A percentile compares a stretch with the other conserved stretches of the same genome.
These are phyloP conservation scores for Trichosporon sp. DNA, from an alignment of 1,284 basidiomycete species.

Conservation along the genomic window DNA sequence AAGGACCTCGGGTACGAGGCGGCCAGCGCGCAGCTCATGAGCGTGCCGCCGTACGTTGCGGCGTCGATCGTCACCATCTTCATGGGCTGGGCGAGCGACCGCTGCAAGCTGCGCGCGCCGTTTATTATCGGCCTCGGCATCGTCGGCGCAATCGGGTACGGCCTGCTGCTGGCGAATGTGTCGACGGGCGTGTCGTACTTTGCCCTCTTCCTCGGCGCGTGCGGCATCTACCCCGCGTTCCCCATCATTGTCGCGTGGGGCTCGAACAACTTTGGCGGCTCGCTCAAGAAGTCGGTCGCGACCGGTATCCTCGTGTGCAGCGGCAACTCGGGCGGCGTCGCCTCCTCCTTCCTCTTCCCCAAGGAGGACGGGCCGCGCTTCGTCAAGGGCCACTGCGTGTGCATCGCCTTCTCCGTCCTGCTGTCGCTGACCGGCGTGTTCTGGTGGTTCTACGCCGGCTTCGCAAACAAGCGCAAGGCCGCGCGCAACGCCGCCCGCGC, in stretches of 20 bases:
- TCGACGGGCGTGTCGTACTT: conserved; percentile 53
- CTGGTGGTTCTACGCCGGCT: conserved; percentile 26
- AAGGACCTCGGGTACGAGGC: conserved; percentile 58
- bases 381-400: conserved; percentile 33
- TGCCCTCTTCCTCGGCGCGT: conserved; percentile 56
- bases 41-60: conserved; percentile 33
- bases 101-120: conserved; percentile 35
- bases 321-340: conserved; percentile 56
- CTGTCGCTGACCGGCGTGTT: conserved; percentile 21
- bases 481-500: conserved; percentile 24
- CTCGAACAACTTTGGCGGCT: conserved; percentile 58
- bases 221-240: conserved; percentile 57
- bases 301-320: conserved; percentile 57
- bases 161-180: conserved; percentile 30
- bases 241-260: conserved; percentile 59
- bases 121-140: conserved; percentile 43
- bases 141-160: conserved; percentile 33
- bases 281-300: conserved; percentile 55
- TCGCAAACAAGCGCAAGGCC: conserved; percentile 27
- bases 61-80: conserved; percentile 36
- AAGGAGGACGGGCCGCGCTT: conserved; percentile 26
- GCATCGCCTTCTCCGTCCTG: conserved; percentile 24
- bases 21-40: conserved; percentile 61
- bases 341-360: conserved; percentile 53
- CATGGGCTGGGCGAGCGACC: conserved; percentile 42